These are phyloP conservation scores for Fagopyrum homotropicum DNA, from an alignment of 148 eudicot species.

Conservation along the genomic window DNA sequence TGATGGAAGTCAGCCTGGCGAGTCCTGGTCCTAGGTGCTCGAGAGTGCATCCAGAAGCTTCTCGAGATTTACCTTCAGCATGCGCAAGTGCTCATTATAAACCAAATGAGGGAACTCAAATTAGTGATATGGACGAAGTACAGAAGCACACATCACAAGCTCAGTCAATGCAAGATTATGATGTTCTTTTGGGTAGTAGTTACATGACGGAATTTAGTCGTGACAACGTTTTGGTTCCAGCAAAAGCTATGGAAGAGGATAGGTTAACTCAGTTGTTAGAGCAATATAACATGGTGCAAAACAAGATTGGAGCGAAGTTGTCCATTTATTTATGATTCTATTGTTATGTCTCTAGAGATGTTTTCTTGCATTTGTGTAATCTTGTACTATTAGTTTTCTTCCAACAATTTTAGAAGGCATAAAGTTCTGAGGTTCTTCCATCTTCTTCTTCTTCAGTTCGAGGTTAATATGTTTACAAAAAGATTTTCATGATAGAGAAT, in stretches of 20 bases:
- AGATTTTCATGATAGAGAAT: too few relatives aligned
- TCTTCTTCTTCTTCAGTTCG: too few relatives aligned
- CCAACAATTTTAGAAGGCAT: too few relatives aligned
- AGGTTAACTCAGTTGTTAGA: slow-evolving; percentile 51
- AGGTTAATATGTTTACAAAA: too few relatives aligned
- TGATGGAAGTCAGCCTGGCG: slow-evolving; percentile 61
- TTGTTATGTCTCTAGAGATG: too few relatives aligned
- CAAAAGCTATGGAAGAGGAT: slow-evolving; percentile 27
- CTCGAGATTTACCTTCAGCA: too few relatives aligned
- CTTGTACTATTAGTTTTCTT: background rate
- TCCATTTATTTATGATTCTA: slow-evolving; percentile 50
- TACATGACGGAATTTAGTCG: slow-evolving; percentile 4
- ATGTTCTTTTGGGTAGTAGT: background rate
- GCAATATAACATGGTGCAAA: slow-evolving; percentile 63
- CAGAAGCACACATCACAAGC: background rate
- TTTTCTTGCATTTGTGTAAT: background rate
- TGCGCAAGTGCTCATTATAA: too few relatives aligned
- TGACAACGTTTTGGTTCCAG: background rate
- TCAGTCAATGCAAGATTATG: slow-evolving; percentile 3
- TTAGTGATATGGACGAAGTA: background rate
- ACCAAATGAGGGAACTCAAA: background rate
- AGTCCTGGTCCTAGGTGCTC: slow-evolving; percentile 5
- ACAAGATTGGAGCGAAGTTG: slow-evolving; percentile 53
- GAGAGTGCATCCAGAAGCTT: too few relatives aligned
- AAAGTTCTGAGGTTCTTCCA: too few relatives aligned